Evolutionary conservation across 352 stramenopile species (phyloP).

Genomic region (Blastocystis sp.): DNA sequence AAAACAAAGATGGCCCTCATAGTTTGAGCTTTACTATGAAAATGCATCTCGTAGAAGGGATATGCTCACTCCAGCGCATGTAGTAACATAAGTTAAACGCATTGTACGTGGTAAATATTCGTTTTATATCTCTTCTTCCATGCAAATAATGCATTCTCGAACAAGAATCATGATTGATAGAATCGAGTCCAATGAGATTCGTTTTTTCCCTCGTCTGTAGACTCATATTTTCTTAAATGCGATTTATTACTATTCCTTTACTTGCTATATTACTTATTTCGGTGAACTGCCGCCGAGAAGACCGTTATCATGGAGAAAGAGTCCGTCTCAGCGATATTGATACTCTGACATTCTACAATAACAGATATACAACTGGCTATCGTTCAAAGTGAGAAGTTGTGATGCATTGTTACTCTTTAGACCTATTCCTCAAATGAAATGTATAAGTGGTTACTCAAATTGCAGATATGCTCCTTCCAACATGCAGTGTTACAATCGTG

Average conservation of each 20-base stretch:
- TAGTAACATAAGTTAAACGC: no score
- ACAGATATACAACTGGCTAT: conserved; percentile 41
- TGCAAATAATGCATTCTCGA: no score
- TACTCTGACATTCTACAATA: conserved; percentile 47
- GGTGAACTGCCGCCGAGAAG: neutral
- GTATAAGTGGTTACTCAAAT: conserved; percentile 6
- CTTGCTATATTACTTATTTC: neutral
- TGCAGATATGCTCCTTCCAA: conserved; percentile 39
- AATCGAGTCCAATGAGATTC: no score
- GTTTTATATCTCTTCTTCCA: no score
- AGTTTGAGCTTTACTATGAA: no score
- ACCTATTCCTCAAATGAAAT: conserved; percentile 65
- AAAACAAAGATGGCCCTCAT: no score
- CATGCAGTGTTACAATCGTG: conserved; percentile 61
- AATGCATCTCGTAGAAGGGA: no score
- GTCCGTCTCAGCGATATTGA: neutral
- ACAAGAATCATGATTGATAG: no score
- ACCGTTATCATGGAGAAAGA: no score
- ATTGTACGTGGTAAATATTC: no score
- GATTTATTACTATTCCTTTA: neutral
- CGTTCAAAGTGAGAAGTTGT: conserved; percentile 10
- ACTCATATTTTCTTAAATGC: neutral
- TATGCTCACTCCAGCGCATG: no score
- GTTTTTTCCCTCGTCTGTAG: no score
- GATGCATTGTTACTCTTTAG: neutral